Evolutionary conservation across 148 eudicot species (phyloP).

Genomic region (Tetragonia tetragonoides): DNA sequence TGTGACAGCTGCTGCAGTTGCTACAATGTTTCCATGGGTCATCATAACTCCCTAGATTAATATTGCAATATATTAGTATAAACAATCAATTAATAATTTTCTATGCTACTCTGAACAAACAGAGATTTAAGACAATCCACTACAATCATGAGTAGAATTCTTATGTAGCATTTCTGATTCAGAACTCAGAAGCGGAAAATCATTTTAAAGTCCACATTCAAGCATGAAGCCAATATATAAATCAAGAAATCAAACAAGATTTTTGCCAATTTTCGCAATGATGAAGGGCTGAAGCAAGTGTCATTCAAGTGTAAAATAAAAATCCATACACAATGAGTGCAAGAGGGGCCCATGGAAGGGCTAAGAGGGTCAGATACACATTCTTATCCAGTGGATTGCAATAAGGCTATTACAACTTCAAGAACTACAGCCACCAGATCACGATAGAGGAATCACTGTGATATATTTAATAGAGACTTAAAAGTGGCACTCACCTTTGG

Average conservation of each 20-base stretch:
- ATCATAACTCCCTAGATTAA: conserved; percentile 87
- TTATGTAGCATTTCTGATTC: not conserved
- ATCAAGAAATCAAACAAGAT: no score
- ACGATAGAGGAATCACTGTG: not conserved
- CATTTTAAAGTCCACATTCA: not conserved
- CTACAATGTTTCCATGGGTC: conserved; percentile 87
- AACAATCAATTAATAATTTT: not conserved
- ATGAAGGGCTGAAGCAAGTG: no score
- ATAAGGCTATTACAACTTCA: not conserved
- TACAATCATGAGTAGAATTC: not conserved
- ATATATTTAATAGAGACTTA: not conserved
- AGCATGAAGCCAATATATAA: not conserved
- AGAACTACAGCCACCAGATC: not conserved
- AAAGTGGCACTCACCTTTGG: conserved; percentile 63
- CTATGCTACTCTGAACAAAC: not conserved
- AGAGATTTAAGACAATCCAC: not conserved
- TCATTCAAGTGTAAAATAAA: not conserved
- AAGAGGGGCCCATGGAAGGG: not conserved
- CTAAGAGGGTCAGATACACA: not conserved
- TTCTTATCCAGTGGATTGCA: not conserved
- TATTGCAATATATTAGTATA: not conserved
- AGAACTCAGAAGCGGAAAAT: not conserved
- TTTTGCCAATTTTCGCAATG: no score
- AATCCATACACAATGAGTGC: not conserved
- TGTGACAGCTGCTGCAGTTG: conserved; percentile 84